These are phyloP conservation scores for Phytophthora brassicae DNA, from an alignment of 352 stramenopile genomes.

Conservation along the genomic window DNA sequence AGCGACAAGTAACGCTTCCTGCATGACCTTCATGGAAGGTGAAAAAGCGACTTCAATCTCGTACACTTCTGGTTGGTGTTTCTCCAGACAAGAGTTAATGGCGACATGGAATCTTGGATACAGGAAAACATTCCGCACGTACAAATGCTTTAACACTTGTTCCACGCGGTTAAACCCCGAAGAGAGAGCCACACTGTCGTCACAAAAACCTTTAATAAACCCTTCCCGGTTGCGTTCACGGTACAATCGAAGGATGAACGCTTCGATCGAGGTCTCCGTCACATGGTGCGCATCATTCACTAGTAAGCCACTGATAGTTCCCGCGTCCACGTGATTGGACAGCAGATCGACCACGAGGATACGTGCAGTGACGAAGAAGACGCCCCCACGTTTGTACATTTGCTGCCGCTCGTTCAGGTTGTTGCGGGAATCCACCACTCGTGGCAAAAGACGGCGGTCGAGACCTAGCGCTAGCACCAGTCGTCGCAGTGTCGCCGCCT, in stretches of 20 bases:
- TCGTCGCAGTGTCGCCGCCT: conserved; percentile 72
- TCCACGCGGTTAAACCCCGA: conserved; percentile 95
- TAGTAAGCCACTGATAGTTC: conserved; percentile 91
- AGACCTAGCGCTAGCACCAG: conserved; percentile 90
- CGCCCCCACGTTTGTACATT: conserved; percentile 92
- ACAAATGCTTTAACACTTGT: conserved; percentile 93
- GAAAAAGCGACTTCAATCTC: conserved; percentile 94
- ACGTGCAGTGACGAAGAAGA: conserved; percentile 94
- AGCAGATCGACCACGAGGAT: conserved; percentile 98
- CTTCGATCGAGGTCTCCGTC: conserved; percentile 94
- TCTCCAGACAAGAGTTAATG: conserved; percentile 87
- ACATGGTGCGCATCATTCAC: conserved; percentile 94
- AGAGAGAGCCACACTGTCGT: conserved; percentile 90
- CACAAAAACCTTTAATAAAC: conserved; percentile 97
- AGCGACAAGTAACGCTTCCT: conserved; percentile 92
- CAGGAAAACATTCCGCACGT: conserved; percentile 91
- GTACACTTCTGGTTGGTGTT: conserved; percentile 88
- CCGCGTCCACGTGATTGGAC: conserved; percentile 76
- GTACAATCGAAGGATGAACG: conserved; percentile 97
- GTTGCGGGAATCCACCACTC: conserved; percentile 81
- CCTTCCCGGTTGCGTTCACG: conserved; percentile 84
- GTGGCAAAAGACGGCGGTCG: conserved; percentile 83
- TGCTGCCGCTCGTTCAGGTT: conserved; percentile 68
- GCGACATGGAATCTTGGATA: conserved; percentile 96
- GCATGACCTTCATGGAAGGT: conserved; percentile 92